These are phyloP conservation scores for Malassezia cuniculi DNA, from an alignment of 1,284 basidiomycete genomes.

Conservation along the genomic window DNA sequence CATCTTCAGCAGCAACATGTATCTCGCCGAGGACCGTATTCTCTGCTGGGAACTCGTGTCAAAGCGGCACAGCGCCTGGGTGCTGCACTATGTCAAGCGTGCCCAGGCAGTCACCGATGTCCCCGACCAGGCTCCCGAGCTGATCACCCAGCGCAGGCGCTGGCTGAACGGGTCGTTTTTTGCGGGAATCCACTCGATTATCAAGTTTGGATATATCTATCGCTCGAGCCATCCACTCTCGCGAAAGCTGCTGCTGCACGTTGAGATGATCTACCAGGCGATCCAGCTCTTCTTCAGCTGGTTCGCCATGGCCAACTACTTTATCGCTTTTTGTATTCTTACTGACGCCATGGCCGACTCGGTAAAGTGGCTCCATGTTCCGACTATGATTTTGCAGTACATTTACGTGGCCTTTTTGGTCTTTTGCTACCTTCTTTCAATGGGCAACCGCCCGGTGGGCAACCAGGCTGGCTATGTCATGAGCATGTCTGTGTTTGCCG, in stretches of 20 bases:
- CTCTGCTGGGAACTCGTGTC: slow-evolving; percentile 87
- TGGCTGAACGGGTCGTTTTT: slow-evolving; percentile 87
- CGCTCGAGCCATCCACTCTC: slow-evolving; percentile 35
- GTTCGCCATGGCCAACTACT: slow-evolving; percentile 23
- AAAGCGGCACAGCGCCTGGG: slow-evolving; percentile 76
- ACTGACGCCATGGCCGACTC: slow-evolving; percentile 26
- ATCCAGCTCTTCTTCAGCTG: slow-evolving; percentile 39
- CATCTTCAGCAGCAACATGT: slow-evolving; percentile 68
- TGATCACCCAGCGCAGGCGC: slow-evolving; percentile 79
- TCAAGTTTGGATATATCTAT: slow-evolving; percentile 44
- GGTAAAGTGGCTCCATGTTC: slow-evolving; percentile 27
- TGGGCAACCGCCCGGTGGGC: slow-evolving; percentile 43
- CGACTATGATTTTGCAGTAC: slow-evolving; percentile 36
- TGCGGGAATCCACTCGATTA: slow-evolving; percentile 38
- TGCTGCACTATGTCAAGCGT: slow-evolving; percentile 87
- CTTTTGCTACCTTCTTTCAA: slow-evolving; percentile 40
- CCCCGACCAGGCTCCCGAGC: slow-evolving; percentile 81
- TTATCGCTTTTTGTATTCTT: slow-evolving; percentile 37
- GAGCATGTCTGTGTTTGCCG: slow-evolving; percentile 39
- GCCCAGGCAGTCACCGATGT: slow-evolving; percentile 91
- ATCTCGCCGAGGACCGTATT: slow-evolving; percentile 59
- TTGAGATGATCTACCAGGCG: slow-evolving; percentile 42
- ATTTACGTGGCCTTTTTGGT: slow-evolving; percentile 43
- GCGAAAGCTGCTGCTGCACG: slow-evolving; percentile 35
- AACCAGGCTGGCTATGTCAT: slow-evolving; percentile 32